Evolutionary conservation across 2,329 filamentous ascomycete genomes (phyloP).

Genomic region (Epichloe sibirici): DNA sequence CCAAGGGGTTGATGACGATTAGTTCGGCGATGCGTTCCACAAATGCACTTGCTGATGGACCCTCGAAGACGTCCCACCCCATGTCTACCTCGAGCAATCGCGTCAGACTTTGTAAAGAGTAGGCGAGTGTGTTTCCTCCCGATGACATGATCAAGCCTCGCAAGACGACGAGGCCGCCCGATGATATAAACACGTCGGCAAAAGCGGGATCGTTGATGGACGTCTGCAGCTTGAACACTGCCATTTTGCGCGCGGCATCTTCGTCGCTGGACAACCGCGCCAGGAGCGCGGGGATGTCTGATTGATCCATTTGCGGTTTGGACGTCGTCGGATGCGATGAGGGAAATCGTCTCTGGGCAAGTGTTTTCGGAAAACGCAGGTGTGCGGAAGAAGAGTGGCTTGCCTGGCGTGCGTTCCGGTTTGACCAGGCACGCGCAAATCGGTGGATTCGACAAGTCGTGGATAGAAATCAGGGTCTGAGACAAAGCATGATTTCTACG

Average conservation of each 20-base stretch:
- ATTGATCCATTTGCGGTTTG: slow-evolving; percentile 44
- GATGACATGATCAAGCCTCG: slow-evolving; percentile 73
- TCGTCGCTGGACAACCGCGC: slow-evolving; percentile 56
- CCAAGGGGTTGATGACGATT: slow-evolving; percentile 86
- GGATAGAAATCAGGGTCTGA: neutral
- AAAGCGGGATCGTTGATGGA: slow-evolving; percentile 94
- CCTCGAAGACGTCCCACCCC: slow-evolving; percentile 84
- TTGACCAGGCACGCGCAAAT: neutral
- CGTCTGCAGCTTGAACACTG: slow-evolving; percentile 92
- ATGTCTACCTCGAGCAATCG: slow-evolving; percentile 90
- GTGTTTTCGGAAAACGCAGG: neutral
- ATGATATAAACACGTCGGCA: slow-evolving; percentile 88
- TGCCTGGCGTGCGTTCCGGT: neutral
- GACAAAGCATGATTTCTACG: neutral
- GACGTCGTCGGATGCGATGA: neutral
- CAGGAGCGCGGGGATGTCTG: slow-evolving; percentile 53
- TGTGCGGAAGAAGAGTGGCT: neutral
- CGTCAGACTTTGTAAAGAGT: slow-evolving; percentile 80
- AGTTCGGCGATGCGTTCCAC: slow-evolving; percentile 75
- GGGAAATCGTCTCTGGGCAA: neutral
- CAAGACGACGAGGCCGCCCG: slow-evolving; percentile 72
- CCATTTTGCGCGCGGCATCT: slow-evolving; percentile 95
- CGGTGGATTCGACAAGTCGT: neutral
- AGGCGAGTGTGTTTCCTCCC: slow-evolving; percentile 88
- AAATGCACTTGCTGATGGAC: slow-evolving; percentile 49